Conservation (phyloP, 352 stramenopile species). For the Globisporangium echinulatum region DNA sequence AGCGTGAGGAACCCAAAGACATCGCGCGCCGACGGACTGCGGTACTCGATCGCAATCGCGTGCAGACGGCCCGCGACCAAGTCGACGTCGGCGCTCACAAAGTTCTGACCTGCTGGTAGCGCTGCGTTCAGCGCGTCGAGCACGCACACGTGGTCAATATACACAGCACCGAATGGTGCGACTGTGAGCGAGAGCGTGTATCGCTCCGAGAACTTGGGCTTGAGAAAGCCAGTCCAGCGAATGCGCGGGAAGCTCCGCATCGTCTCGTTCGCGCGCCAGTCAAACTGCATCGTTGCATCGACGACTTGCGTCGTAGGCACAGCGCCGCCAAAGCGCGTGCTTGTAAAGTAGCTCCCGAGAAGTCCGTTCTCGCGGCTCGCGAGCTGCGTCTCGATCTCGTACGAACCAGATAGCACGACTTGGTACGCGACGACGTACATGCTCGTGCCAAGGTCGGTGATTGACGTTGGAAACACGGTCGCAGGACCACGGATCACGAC, state of each 20-base stretch:
- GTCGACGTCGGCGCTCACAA: constrained; percentile 6
- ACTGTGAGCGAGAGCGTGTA: constrained; percentile 33
- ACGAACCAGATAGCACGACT: constrained; percentile 21
- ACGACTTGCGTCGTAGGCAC: constrained; percentile 9
- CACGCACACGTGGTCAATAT: constrained; percentile 25
- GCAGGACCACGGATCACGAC: constrained; percentile 27
- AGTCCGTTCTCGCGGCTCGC: constrained; percentile 22
- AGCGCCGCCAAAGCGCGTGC: constrained; percentile 13
- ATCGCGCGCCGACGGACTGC: constrained; percentile 6
- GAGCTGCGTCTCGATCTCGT: constrained; percentile 44
- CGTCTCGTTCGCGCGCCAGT: constrained; percentile 28
- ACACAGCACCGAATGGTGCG: constrained; percentile 18
- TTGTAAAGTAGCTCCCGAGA: constrained; percentile 30
- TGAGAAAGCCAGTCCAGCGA: constrained; percentile 39
- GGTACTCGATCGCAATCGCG: constrained; percentile 43
- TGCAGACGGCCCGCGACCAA: constrained; percentile 27
- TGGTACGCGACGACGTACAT: constrained; percentile 37
- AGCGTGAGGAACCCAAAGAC: constrained; percentile 17
- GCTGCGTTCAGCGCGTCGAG: constrained; percentile 32
- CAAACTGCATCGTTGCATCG: constrained; percentile 30
- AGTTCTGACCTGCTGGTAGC: constrained; percentile 4
- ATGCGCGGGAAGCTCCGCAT: constrained; percentile 39
- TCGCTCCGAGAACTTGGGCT: constrained; percentile 29
- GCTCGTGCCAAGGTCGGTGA: constrained; percentile 32
- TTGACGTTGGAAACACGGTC: constrained; percentile 13